Conservation (phyloP, 1,284 basidiomycete genomes). For the Tylopilus sp. region DNA sequence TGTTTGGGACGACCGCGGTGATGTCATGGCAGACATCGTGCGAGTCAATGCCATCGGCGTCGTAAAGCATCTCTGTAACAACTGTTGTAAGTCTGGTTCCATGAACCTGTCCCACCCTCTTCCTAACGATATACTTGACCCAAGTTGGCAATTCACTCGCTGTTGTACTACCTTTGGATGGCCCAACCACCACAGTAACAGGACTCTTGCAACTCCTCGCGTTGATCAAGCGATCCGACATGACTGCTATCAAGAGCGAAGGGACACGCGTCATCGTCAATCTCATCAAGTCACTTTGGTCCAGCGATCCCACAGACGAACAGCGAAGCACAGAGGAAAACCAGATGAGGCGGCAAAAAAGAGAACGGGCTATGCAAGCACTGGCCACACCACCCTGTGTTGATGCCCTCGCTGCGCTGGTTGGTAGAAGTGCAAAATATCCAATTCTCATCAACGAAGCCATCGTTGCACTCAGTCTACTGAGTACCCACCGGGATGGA, state of each 20-base stretch:
- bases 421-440: slow-evolving; percentile 75
- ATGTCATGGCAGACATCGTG: slow-evolving; percentile 76
- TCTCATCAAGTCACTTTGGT: slow-evolving; percentile 69
- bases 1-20: slow-evolving; percentile 67
- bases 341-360: slow-evolving; percentile 42
- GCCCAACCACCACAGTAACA: slow-evolving; percentile 32
- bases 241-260: slow-evolving; percentile 82
- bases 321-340: slow-evolving; percentile 26
- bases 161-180: slow-evolving; percentile 46
- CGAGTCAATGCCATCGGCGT: slow-evolving; percentile 87
- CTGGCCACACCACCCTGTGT: slow-evolving; percentile 54
- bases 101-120: neutral
- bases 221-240: slow-evolving; percentile 77
- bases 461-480: slow-evolving; percentile 75
- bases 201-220: slow-evolving; percentile 70
- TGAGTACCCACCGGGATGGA: slow-evolving; percentile 63
- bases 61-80: slow-evolving; percentile 83
- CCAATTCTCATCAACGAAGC: slow-evolving; percentile 88
- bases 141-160: slow-evolving; percentile 65
- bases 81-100: slow-evolving; percentile 54
- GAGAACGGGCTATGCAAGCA: slow-evolving; percentile 51
- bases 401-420: slow-evolving; percentile 64
- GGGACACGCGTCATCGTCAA: slow-evolving; percentile 86
- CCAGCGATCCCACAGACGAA: slow-evolving; percentile 41
- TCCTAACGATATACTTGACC: slow-evolving; percentile 11